Conservation (phyloP, 352 stramenopile genomes). For the Phytopythium delawarense region DNA sequence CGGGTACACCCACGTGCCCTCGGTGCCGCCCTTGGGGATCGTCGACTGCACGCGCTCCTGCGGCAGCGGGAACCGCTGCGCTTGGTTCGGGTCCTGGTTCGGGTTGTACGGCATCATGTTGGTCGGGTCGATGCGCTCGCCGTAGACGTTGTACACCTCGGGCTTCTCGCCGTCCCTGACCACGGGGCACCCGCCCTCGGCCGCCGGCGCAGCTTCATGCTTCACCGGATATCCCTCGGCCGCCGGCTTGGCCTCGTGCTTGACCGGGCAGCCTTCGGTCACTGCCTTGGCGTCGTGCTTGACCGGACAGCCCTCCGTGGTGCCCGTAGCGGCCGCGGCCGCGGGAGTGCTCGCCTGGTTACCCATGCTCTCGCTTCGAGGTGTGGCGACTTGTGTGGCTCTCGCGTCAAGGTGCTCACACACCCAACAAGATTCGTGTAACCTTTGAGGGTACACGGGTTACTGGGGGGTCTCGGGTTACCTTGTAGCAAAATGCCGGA, state of each 20-base stretch:
- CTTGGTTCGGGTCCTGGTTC: slow-evolving; percentile 91
- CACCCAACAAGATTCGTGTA: background rate
- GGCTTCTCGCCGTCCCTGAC: slow-evolving; percentile 26
- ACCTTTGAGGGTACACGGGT: too few relatives aligned
- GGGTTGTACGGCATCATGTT: slow-evolving; percentile 98
- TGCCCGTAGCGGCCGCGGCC: slow-evolving; percentile 3
- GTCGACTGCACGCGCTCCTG: slow-evolving; percentile 93
- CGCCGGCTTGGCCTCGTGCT: slow-evolving; percentile 37
- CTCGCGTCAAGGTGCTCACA: background rate
- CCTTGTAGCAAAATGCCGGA: too few relatives aligned
- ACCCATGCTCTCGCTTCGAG: slow-evolving; percentile 33
- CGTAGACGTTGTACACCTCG: slow-evolving; percentile 97
- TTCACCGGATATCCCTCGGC: slow-evolving; percentile 44
- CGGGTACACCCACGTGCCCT: slow-evolving; percentile 97
- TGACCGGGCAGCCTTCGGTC: slow-evolving; percentile 45
- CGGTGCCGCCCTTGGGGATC: slow-evolving; percentile 95
- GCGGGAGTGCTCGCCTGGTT: slow-evolving; percentile 56
- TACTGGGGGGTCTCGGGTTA: too few relatives aligned
- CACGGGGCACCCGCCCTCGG: slow-evolving; percentile 57
- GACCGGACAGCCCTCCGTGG: background rate
- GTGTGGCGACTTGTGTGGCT: background rate
- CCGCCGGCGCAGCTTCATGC: slow-evolving; percentile 31
- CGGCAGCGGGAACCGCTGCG: slow-evolving; percentile 88
- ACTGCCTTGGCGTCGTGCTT: background rate
- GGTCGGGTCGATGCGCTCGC: slow-evolving; percentile 94